A percentile compares a stretch with the other conserved stretches of the same genome.
Conservation (phyloP, 352 stramenopile species). For the Pythium dissotocum region DNA sequence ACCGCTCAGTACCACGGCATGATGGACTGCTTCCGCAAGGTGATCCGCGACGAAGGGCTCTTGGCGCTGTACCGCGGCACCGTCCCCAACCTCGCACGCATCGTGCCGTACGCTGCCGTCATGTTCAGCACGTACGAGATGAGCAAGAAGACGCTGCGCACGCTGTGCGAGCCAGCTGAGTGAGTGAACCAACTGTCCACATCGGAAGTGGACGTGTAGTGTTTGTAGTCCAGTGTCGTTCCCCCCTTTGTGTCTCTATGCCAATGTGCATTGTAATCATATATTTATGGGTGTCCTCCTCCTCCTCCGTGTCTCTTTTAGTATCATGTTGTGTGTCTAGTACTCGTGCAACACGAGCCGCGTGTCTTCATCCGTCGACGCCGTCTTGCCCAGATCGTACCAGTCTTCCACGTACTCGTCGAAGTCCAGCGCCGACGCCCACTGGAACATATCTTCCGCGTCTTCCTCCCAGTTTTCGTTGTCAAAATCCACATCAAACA, state of each 20-base stretch:
- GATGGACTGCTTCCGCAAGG: conserved; percentile 71
- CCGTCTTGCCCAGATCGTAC: conserved; percentile 58
- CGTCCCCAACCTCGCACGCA: conserved; percentile 73
- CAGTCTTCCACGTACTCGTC: conserved; percentile 75
- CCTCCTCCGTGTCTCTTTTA: background rate
- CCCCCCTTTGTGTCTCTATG: background rate
- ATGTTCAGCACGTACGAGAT: conserved; percentile 86
- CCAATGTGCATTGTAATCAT: conserved; percentile 9
- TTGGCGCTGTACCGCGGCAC: conserved; percentile 76
- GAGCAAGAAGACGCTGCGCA: conserved; percentile 66
- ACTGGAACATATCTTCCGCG: conserved; percentile 74
- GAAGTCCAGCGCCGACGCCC: conserved; percentile 64
- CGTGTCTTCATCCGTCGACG: conserved; percentile 38
- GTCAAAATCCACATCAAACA: conserved; percentile 72
- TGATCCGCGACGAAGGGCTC: conserved; percentile 69
- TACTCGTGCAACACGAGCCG: conserved; percentile 9
- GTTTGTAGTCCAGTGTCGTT: background rate
- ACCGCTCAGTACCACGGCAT: conserved; percentile 63
- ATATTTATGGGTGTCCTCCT: conserved; percentile 11
- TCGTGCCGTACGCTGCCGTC: conserved; percentile 79
- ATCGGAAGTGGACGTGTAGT: background rate
- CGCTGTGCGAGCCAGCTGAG: conserved; percentile 30
- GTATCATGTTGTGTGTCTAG: background rate
- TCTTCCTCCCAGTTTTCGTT: conserved; percentile 67
- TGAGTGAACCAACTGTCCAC: background rate